phyloP scores from a whole-genome alignment of 164 flowering plant genomes.

The Sextonia rubra region DNA sequence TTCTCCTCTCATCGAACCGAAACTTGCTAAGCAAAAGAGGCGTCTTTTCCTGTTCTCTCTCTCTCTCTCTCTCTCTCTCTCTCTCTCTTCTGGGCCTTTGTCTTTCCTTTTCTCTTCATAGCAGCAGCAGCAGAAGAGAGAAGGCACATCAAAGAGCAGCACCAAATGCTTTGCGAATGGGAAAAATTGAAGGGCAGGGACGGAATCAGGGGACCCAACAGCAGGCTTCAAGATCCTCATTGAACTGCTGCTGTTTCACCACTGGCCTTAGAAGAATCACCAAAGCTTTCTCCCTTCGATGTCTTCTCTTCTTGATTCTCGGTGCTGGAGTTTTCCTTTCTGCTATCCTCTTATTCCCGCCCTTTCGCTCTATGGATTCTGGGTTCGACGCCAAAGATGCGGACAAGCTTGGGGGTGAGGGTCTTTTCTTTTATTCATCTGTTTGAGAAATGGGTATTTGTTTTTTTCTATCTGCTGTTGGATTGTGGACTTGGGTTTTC shows the following conservation, averaged over 20 bases:
- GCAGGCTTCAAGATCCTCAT: conserved; percentile 15
- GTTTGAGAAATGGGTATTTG: not conserved
- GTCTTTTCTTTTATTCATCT: conserved; percentile 1
- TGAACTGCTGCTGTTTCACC: conserved; percentile 23
- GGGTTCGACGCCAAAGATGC: conserved; percentile 31
- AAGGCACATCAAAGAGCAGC: not conserved
- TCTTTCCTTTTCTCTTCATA: not conserved
- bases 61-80: not conserved
- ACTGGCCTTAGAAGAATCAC: conserved; percentile 17
- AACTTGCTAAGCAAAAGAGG: no score
- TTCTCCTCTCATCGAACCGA: no score
- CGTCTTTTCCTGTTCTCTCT: no score
- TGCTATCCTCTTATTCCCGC: conserved; percentile 49
- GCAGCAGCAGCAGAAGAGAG: no score
- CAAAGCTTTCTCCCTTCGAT: conserved; percentile 34
- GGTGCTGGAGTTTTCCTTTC: conserved; percentile 40
- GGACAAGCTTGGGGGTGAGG: conserved; percentile 39
- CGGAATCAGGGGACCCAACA: conserved; percentile 9
- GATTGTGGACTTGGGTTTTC: not conserved
- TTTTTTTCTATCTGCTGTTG: not conserved
- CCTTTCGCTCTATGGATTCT: conserved; percentile 12
- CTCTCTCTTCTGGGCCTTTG: not conserved
- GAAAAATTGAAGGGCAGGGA: conserved; percentile 36
- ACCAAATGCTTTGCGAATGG: conserved; percentile 66
- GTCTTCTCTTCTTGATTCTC: conserved; percentile 46